Conservation (phyloP, 305 asterid genomes). For the Ilex paraguariensis region DNA sequence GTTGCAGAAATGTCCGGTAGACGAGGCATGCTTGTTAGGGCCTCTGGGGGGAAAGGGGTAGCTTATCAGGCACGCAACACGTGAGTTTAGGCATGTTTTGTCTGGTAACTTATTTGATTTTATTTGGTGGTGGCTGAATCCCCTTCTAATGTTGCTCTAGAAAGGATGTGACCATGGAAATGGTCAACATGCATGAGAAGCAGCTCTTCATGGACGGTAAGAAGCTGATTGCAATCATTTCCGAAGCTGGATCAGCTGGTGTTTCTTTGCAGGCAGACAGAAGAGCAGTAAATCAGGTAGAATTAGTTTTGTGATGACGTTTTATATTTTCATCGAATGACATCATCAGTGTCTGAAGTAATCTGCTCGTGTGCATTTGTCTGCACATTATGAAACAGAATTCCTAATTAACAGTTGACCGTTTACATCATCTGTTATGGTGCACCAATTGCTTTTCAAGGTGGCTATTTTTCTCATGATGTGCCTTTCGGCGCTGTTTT, state of each 20-base stretch:
- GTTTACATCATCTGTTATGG: too few species aligned
- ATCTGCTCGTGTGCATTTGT: not conserved
- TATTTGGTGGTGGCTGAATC: constrained; percentile 22
- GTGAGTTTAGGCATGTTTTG: constrained; percentile 46
- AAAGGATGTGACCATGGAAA: constrained; percentile 96
- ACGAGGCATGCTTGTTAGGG: constrained; percentile 94
- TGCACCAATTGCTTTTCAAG: too few species aligned
- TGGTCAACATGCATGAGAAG: constrained; percentile 98
- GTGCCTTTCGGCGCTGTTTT: too few species aligned
- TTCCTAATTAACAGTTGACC: not conserved
- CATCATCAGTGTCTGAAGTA: not conserved
- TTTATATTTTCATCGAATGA: not conserved
- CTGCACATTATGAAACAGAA: not conserved
- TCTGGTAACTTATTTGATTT: constrained; percentile 11
- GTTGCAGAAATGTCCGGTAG: constrained; percentile 99
- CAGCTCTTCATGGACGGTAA: constrained; percentile 93
- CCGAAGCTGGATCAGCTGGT: constrained; percentile 99
- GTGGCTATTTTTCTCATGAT: too few species aligned
- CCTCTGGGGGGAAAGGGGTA: constrained; percentile 91
- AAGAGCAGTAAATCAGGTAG: constrained; percentile 93
- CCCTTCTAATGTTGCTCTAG: constrained; percentile 32
- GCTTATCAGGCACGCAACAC: constrained; percentile 95
- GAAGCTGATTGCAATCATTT: constrained; percentile 87
- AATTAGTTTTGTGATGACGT: not conserved
- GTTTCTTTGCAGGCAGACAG: constrained; percentile 99